Evolutionary conservation across 176 grass and related monocot genomes (phyloP), one percentile per base, ranked within the genome.

Genomic region (Stipa capillata): DNA sequence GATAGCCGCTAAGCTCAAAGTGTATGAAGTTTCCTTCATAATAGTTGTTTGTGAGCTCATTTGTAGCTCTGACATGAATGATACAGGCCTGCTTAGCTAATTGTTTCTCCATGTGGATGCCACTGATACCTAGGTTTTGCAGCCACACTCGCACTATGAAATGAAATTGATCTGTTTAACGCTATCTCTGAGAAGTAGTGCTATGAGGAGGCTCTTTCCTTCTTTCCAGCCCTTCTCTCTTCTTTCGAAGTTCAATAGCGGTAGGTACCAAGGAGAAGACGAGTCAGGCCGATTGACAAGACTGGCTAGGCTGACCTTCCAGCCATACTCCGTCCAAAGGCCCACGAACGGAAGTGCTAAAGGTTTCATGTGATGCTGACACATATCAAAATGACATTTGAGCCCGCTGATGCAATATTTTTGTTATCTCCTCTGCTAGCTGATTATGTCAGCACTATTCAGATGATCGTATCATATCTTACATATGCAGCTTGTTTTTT

Each of bases 401-500:
- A n/a, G n/a, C n/a, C n/a, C n/a, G n/a, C n/a, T n/a, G n/a, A n/a
- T n/a, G n/a, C n/a, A n/a, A n/a, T n/a, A n/a, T n/a, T n/a, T n/a
- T n/a, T n/a, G n/a, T n/a, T n/a, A n/a, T n/a, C n/a, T n/a, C n/a
- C n/a, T n/a, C n/a, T n/a, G 47, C 63, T 82, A 50, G 54, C 2
- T 0, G 73, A 76, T 77, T 32, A 77, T 82, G 34, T 70, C 79
- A 28, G 15, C 34, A 29, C 5, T 81, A 69, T 52, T 65, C 25
- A 44, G 55, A 79, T 56, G 67, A 57, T 73, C 20, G 7, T n/a
- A n/a, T n/a, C n/a, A 41, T n/a, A 41, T 76, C 29, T 69, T 74
- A 81, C 41, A 42, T 69, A 52, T 69, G 23, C 71, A 52, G 17
- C 54, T 75, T 81, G 13, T 59, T 29, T 68, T 76, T n/a, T 2